Evolutionary conservation across 768 basidiomycete genomes (phyloP).

Genomic region (Amanita rubescens): DNA sequence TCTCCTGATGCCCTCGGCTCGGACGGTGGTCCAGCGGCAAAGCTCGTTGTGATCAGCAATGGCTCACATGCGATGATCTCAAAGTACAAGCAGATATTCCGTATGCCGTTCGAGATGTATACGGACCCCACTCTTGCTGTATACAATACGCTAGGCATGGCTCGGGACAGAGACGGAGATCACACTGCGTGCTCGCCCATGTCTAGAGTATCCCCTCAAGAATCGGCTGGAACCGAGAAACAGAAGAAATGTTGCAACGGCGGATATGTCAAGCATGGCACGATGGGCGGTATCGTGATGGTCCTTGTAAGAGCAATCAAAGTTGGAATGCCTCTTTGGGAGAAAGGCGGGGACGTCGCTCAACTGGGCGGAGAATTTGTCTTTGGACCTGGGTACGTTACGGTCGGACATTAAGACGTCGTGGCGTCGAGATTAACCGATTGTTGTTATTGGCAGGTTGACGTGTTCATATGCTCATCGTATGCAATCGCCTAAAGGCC

Average conservation of each 20-base stretch:
- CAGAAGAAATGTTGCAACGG: constrained; percentile 12
- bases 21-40: constrained; percentile 8
- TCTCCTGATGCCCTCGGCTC: constrained; percentile 12
- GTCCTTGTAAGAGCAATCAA: constrained; percentile 65
- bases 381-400: constrained; percentile 35
- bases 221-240: background rate
- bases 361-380: constrained; percentile 90
- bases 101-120: constrained; percentile 65
- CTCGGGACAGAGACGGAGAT: constrained; percentile 15
- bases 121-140: constrained; percentile 68
- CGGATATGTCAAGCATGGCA: constrained; percentile 61
- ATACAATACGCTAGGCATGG: constrained; percentile 74
- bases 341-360: constrained; percentile 64
- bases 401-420: background rate
- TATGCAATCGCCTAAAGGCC: constrained; percentile 71
- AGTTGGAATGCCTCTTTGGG: constrained; percentile 76
- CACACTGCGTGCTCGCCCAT: background rate
- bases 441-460: constrained; percentile 32
- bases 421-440: background rate
- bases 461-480: constrained; percentile 73
- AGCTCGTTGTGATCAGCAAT: constrained; percentile 67
- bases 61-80: constrained; percentile 72
- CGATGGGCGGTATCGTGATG: constrained; percentile 63
- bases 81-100: constrained; percentile 73
- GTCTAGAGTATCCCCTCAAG: background rate